These are phyloP conservation scores for Candida alai DNA, from an alignment of 805 yeast species.

Conservation along the genomic window DNA sequence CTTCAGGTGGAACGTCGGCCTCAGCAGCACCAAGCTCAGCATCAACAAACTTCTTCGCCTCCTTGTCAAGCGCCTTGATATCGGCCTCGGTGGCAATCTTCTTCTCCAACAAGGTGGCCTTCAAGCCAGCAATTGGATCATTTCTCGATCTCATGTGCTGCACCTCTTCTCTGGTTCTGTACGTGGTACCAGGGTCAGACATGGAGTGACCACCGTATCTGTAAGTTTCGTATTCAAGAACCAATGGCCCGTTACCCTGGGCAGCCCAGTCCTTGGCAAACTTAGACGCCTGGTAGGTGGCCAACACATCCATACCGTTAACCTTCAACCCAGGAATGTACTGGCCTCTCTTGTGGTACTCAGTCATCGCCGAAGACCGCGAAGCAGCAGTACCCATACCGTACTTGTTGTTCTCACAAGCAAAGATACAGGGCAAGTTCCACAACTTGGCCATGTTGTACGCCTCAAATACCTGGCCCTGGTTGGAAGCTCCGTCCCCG, in stretches of 20 bases:
- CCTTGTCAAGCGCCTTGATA: slow-evolving; percentile 91
- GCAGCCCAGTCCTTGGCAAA: slow-evolving; percentile 96
- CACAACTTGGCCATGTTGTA: slow-evolving; percentile 99
- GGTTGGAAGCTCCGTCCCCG: slow-evolving; percentile 99
- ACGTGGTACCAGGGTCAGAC: slow-evolving; percentile 99
- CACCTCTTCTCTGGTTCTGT: slow-evolving; percentile 99
- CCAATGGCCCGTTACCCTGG: slow-evolving; percentile 93
- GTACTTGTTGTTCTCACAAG: slow-evolving; percentile 98
- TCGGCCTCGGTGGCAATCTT: slow-evolving; percentile 91
- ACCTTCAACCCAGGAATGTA: slow-evolving; percentile 98
- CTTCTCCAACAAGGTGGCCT: slow-evolving; percentile 77
- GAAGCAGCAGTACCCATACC: slow-evolving; percentile 99
- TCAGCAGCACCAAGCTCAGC: slow-evolving; percentile 93
- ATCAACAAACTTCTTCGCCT: slow-evolving; percentile 92
- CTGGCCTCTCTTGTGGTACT: slow-evolving; percentile 98
- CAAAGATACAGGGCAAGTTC: slow-evolving; percentile 91
- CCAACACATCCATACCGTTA: slow-evolving; percentile 97
- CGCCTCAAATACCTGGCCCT: slow-evolving; percentile 97
- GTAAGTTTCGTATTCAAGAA: slow-evolving; percentile 95
- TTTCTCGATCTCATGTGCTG: slow-evolving; percentile 98
- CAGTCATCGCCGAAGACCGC: slow-evolving; percentile 94
- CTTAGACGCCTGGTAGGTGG: slow-evolving; percentile 92
- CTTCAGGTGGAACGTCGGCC: slow-evolving; percentile 91
- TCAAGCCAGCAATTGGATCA: slow-evolving; percentile 96
- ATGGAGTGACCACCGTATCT: slow-evolving; percentile 99